Evolutionary conservation across 495 filamentous ascomycete species (phyloP), one percentile per base, ranked within the genome.

Genomic region (Hyphodiscus hymeniophilus): DNA sequence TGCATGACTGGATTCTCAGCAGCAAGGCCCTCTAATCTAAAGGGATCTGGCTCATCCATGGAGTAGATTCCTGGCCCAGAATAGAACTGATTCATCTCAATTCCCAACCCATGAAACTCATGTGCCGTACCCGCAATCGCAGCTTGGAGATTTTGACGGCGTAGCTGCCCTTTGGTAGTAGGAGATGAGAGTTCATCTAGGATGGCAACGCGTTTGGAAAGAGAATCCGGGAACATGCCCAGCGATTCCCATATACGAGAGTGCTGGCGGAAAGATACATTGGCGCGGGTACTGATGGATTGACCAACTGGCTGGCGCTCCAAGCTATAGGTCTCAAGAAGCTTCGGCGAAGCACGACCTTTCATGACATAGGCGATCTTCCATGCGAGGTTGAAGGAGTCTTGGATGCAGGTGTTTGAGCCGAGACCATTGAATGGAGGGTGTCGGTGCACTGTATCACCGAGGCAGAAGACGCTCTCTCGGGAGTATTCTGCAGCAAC

Each of bases 301-400:
- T 51, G 59, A 7, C 70, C 73, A 4, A 75, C 66, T 0, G 73
- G 73, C 35, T 73, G 67, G 4, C 77, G 63, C 53, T 81, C 76
- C 2, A 45, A 45, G 44, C 63, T 66, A 54, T 73, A 80, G 0
- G 72, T 69, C 10, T 72, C 60, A 6, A 81, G 62, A 7, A 81
- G 47, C 2, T 43, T 48, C 1, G 63, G 53, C 1, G 46, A 46
- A 1, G 71, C 68, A 7, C 56, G 44, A 0, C 69, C 70, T 24
- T 64, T 65, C 36, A 73, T 43, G 0, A 76, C 72, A 38, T 65
- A 67, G 0, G 73, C 72, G 17, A 77, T 54, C 45, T 79, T 79
- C 74, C 74, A 79, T 8, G 74, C 73, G 10, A 79, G 54, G 42
- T 79, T 77, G 49, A 66, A 75, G 0, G 73, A 68, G 51, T 79